Percentiles rank a stretch among this genome's conserved stretches.
phyloP scores from a whole-genome alignment of 345 rosid species.

The Bretschneidera sinensis region DNA sequence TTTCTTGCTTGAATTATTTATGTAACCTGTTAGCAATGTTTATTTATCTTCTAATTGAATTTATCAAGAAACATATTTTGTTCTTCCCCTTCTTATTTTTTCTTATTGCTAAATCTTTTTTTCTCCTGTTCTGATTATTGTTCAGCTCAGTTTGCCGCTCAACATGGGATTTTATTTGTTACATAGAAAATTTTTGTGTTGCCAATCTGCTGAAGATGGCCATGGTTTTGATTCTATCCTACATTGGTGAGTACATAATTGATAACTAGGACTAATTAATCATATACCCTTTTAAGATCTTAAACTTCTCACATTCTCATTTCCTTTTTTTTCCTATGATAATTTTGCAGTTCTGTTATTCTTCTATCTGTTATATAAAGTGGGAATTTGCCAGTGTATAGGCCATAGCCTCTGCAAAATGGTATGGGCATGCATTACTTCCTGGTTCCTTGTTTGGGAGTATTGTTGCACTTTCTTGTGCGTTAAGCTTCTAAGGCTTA shows the following conservation, averaged over 20 bases:
- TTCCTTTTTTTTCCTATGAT: neutral
- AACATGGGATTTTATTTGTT: slow-evolving; percentile 53
- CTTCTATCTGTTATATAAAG: slow-evolving; percentile 43
- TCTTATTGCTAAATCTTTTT: slow-evolving; percentile 4
- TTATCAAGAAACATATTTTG: too few relatives aligned
- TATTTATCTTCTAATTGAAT: too few relatives aligned
- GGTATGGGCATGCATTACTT: slow-evolving; percentile 31
- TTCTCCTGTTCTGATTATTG: neutral
- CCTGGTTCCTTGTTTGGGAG: slow-evolving; percentile 38
- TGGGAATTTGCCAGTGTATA: slow-evolving; percentile 42
- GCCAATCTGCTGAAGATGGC: slow-evolving; percentile 45
- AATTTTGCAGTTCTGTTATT: slow-evolving; percentile 35
- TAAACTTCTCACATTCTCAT: neutral
- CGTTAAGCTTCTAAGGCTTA: slow-evolving; percentile 20
- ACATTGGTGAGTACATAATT: slow-evolving; percentile 21
- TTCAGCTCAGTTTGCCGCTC: slow-evolving; percentile 42
- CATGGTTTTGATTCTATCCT: slow-evolving; percentile 23
- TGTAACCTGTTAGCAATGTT: too few relatives aligned
- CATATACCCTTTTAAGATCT: neutral
- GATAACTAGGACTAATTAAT: neutral
- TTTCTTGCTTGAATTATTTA: too few relatives aligned
- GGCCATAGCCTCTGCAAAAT: slow-evolving; percentile 36
- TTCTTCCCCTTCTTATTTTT: neutral
- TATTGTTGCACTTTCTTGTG: slow-evolving; percentile 36
- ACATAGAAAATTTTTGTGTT: slow-evolving; percentile 48